These are phyloP conservation scores for Chaetomiaceae sp. DNA, from an alignment of 2,329 filamentous ascomycete species.

Conservation along the genomic window DNA sequence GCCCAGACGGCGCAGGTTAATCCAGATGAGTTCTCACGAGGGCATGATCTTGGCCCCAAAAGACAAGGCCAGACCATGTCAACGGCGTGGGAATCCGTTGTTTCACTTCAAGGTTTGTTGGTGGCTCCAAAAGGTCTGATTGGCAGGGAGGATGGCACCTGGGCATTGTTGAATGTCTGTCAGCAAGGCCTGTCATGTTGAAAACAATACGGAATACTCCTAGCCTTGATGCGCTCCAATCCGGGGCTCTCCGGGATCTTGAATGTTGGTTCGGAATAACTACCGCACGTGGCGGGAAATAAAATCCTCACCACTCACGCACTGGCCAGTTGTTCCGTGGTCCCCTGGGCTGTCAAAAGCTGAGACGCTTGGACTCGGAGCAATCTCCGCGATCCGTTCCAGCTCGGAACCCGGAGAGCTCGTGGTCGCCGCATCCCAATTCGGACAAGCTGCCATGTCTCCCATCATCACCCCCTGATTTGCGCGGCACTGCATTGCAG, in stretches of 20 bases:
- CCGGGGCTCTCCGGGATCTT: too few relatives aligned
- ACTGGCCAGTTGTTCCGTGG: too few relatives aligned
- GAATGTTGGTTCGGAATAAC: too few relatives aligned
- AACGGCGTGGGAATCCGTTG: background rate
- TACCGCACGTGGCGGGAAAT: too few relatives aligned
- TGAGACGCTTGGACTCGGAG: too few relatives aligned
- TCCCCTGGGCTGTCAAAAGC: too few relatives aligned
- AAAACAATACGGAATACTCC: background rate
- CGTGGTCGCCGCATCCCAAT: background rate
- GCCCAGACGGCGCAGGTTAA: background rate
- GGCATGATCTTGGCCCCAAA: background rate
- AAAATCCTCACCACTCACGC: too few relatives aligned
- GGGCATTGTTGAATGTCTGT: background rate
- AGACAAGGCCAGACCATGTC: background rate
- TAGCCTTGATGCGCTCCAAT: background rate
- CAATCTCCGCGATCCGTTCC: background rate
- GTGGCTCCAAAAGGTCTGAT: background rate
- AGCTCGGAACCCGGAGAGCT: background rate
- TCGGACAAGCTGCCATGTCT: background rate
- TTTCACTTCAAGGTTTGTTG: background rate
- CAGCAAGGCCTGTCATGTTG: background rate
- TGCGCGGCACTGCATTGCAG: too few relatives aligned
- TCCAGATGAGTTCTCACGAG: background rate
- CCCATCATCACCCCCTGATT: background rate
- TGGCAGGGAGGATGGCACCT: background rate